A percentile compares a stretch with the other conserved stretches of the same genome.
phyloP scores from a whole-genome alignment of 78 protist genomes.

The Dictyostelium intermedium region DNA sequence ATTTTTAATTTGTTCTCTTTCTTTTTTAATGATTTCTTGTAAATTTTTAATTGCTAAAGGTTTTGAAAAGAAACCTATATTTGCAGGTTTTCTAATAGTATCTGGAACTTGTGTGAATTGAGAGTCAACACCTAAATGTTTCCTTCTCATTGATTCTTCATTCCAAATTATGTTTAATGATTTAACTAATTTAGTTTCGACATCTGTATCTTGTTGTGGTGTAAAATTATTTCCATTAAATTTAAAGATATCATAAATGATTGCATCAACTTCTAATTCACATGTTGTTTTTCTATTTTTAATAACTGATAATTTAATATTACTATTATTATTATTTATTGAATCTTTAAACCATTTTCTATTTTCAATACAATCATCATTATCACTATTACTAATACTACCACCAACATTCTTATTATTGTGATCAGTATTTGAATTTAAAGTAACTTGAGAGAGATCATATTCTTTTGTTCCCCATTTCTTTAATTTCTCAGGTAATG shows the following conservation, averaged over 20 bases:
- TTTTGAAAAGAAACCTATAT: conserved; percentile 54
- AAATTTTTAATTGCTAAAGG: conserved; percentile 44
- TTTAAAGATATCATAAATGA: conserved; percentile 31
- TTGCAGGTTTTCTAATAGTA: conserved; percentile 4
- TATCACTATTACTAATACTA: not conserved
- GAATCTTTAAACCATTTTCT: not conserved
- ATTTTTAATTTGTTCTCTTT: conserved; percentile 6
- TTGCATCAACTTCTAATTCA: conserved; percentile 73
- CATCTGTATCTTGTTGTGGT: not conserved
- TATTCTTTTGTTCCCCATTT: conserved; percentile 25
- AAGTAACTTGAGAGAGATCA: not conserved
- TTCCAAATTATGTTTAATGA: conserved; percentile 63
- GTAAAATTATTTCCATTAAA: conserved; percentile 21
- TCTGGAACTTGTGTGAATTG: conserved; percentile 52
- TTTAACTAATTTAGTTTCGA: conserved; percentile 48
- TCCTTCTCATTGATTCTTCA: conserved; percentile 41
- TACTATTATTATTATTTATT: not conserved
- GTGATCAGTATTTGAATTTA: not conserved
- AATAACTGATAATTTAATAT: conserved; percentile 9
- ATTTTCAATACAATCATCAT: not conserved
- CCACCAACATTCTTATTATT: no score
- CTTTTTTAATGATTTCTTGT: conserved; percentile 22
- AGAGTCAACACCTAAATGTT: not conserved
- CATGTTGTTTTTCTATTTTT: conserved; percentile 75
- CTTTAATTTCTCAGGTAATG: conserved; percentile 41